Percentiles rank a stretch among this genome's conserved stretches.
These are phyloP conservation scores for Pleurotus platypus DNA, from an alignment of 768 basidiomycete genomes.

Conservation along the genomic window DNA sequence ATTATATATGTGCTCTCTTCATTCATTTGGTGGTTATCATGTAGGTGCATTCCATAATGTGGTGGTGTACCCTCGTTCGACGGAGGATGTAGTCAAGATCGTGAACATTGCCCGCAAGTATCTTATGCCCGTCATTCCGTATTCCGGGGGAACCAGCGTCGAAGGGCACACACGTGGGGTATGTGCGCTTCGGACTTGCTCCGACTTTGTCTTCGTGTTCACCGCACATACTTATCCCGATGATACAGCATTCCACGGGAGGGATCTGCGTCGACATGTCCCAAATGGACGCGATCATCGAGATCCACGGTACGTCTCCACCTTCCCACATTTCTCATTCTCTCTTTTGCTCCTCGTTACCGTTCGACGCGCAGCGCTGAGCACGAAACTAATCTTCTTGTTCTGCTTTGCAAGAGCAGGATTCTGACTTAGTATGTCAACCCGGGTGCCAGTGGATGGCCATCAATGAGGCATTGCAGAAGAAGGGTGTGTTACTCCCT, in stretches of 20 bases:
- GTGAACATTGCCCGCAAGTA: constrained; percentile 75
- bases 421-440: constrained; percentile 74
- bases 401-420: constrained; percentile 42
- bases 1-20: neutral
- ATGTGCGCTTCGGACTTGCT: constrained; percentile 11
- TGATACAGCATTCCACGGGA: constrained; percentile 33
- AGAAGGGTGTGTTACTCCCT: constrained; percentile 40
- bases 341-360: neutral
- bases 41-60: neutral
- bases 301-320: constrained; percentile 54
- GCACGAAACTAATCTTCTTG: too few species aligned
- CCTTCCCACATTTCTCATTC: neutral
- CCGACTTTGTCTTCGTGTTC: neutral
- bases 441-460: constrained; percentile 70
- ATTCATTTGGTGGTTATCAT: too few species aligned
- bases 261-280: constrained; percentile 81
- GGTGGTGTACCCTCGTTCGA: constrained; percentile 22
- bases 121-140: constrained; percentile 74
- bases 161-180: constrained; percentile 87
- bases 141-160: constrained; percentile 81
- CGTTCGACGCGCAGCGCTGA: too few species aligned
- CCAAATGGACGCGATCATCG: constrained; percentile 73
- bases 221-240: constrained; percentile 18
- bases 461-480: constrained; percentile 62
- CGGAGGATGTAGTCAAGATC: constrained; percentile 79